Base-by-base conservation (phyloP, 805 yeast genomes). In the Lachancea mirantina region DNA sequence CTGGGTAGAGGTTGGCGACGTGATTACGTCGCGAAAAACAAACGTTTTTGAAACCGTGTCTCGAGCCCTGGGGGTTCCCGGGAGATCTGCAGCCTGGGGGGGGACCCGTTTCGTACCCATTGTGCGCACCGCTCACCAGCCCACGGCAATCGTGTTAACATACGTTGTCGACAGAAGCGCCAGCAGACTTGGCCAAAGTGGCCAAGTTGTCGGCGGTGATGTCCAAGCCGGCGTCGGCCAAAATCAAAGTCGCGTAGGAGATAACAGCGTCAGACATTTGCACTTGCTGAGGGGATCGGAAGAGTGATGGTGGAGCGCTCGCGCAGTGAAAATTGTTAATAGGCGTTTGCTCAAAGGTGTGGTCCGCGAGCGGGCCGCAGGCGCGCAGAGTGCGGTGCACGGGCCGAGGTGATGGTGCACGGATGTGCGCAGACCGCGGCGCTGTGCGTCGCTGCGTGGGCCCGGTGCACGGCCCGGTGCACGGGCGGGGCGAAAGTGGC, bases 201-300 rank as follows among this genome's bases (percentile, higher is more conserved):
- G 69, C 58, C 58, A 82, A 70, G 74, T 80, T 82, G 65, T 78
- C 88, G 53, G 87, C 53, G 46, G 95, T 73, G 79, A 89, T 75
- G 67, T 88, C 96, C 62, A 85, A 71, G 66, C 87, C 96, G 60
- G 96, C 89, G 65, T 89, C 98, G 54, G 97, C 96, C 68, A 89
- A 76, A 74, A 89, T 88, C 70, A 89, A 80, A 65, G 98, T 94
- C 67, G 98, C 97, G 79, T 84, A 87, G 54, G 96, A 85, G 64
- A 85, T 84, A 61, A 88, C 76, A 65, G 95, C 80, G 77, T 87
- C 94, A 69, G 94, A 83, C 95, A 84, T 84, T 65, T 54, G 65
- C 19, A 20, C 9, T n/a, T 13, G 21, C 8, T 28, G 16, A 10
- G 20, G 16, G 17, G 10, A 19, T 9, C 8, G 18, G 25, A 14